A percentile compares a stretch with the other conserved stretches of the same genome.
phyloP scores from a whole-genome alignment of 768 basidiomycete species.

The Phanerochaete sordida region DNA sequence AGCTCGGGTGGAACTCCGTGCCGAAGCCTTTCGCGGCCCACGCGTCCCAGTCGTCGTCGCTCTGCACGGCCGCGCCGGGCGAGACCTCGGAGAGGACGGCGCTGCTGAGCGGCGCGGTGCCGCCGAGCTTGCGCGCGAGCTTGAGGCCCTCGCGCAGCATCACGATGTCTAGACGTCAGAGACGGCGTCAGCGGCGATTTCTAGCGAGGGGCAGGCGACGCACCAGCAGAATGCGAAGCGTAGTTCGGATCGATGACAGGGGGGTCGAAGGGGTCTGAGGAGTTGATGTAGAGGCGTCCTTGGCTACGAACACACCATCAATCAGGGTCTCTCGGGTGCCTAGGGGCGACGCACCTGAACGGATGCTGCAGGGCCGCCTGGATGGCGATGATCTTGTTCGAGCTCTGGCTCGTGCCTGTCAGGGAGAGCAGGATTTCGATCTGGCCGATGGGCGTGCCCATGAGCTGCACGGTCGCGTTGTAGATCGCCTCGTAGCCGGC shows the following conservation, averaged over 20 bases:
- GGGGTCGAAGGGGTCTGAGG: constrained; percentile 52
- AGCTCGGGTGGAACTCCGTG: constrained; percentile 61
- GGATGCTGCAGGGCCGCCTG: constrained; percentile 69
- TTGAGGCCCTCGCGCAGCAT: constrained; percentile 59
- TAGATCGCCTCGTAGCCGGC: constrained; percentile 58
- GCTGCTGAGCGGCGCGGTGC: constrained; percentile 46
- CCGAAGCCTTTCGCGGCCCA: constrained; percentile 43
- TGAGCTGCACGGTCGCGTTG: constrained; percentile 35
- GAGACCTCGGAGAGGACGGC: constrained; percentile 42
- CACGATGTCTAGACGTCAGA: constrained; percentile 35
- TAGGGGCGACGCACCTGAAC: constrained; percentile 35
- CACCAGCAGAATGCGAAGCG: constrained; percentile 51
- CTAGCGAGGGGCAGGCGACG: background rate
- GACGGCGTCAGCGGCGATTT: background rate
- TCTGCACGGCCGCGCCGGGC: constrained; percentile 47
- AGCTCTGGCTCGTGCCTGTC: constrained; percentile 34
- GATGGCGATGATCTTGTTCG: constrained; percentile 43
- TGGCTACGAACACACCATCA: constrained; percentile 31
- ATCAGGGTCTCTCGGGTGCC: background rate
- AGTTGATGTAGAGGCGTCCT: constrained; percentile 61
- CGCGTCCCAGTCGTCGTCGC: constrained; percentile 53
- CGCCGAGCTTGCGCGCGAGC: constrained; percentile 53
- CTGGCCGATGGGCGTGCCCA: constrained; percentile 44
- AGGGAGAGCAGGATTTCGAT: constrained; percentile 53
- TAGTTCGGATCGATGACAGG: constrained; percentile 68